A percentile compares a stretch with the other conserved stretches of the same genome.
Evolutionary conservation across 2,329 filamentous ascomycete species (phyloP).

Genomic region (Fusarium proliferatum): DNA sequence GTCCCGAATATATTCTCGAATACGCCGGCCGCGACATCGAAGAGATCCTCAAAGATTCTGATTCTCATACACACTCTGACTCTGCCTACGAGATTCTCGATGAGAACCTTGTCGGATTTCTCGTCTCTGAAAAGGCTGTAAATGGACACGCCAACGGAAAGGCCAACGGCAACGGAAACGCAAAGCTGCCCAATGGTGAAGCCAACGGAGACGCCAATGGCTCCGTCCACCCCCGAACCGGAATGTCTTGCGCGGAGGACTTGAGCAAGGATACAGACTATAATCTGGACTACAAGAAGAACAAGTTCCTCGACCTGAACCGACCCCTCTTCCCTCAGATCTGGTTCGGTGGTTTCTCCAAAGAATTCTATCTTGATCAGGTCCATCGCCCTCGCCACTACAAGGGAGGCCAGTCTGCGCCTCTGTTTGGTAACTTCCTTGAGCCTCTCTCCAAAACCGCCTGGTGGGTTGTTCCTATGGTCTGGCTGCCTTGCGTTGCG

Average conservation of each 20-base stretch:
- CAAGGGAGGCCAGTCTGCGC: constrained; percentile 90
- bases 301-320: constrained; percentile 94
- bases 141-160: constrained; percentile 48
- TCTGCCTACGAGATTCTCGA: constrained; percentile 96
- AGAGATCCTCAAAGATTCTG: constrained; percentile 82
- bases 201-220: constrained; percentile 49
- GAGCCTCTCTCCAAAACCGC: constrained; percentile 95
- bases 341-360: constrained; percentile 87
- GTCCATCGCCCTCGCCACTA: constrained; percentile 97
- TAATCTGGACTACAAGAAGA: constrained; percentile 79
- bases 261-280: constrained; percentile 86
- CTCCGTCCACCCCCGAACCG: constrained; percentile 72
- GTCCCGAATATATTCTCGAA: constrained; percentile 86
- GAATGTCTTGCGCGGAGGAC: constrained; percentile 90
- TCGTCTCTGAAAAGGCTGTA: constrained; percentile 68
- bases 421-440: constrained; percentile 97
- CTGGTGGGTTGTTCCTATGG: constrained; percentile 87
- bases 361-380: constrained; percentile 97
- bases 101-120: constrained; percentile 85
- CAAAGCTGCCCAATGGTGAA: constrained; percentile 47
- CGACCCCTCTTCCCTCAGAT: constrained; percentile 88
- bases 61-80: constrained; percentile 88
- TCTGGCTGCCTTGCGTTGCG: constrained; percentile 85
- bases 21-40: constrained; percentile 90
- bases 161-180: constrained; percentile 40